Base-by-base conservation (phyloP, 345 rosid genomes). In the Brassica nigra region DNA sequence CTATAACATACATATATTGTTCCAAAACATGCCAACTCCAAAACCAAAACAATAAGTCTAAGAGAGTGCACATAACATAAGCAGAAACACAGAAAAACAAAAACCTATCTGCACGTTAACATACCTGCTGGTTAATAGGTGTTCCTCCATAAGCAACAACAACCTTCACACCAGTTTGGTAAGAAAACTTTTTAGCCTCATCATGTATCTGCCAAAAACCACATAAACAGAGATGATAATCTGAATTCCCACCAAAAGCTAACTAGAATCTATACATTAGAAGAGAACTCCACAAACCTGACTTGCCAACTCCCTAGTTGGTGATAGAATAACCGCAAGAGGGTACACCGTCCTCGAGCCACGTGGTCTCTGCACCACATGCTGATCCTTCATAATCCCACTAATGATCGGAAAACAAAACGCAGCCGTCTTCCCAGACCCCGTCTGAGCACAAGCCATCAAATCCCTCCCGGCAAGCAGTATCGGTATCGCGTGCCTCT, bases 381-480 rank as follows among this genome's bases (percentile, higher is more conserved):
- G 84, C 62, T 86, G 92, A 59, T 86, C 89, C 75, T 75, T 88
- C 97, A 92, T 95, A 33, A 95, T 95, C 64, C 98, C 95, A 78
- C 92, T 91, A 71, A 95, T 93, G 61, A 93, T 90, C 5, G 99
- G 99, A 73, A 95, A 95, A 77, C 98, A 95, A 78, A 95, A 95
- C 16, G 99, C 99, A 71, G 99, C 99, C 15, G 99, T 95, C 90
- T 95, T 95, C 18, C 99, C 99, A 39, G 99, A 95, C 57, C 99
- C 99, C 73, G 99, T 95, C 87, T 95, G 99, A 29, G 99, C 99
- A 87, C 99, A 95, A 8, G 99, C 99, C 99, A 95, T 95, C 89
- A 95, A 82, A 79, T 95, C 99, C 68, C 99, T 83, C 57, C 99
- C 97, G 0, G 73, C 84, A 69, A 95, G 83, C 59, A 92, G 85